Evolutionary conservation across 202 grass and related monocot species (phyloP), one percentile per base, ranked within the genome.

Genomic region (Saccharum hybrid): DNA sequence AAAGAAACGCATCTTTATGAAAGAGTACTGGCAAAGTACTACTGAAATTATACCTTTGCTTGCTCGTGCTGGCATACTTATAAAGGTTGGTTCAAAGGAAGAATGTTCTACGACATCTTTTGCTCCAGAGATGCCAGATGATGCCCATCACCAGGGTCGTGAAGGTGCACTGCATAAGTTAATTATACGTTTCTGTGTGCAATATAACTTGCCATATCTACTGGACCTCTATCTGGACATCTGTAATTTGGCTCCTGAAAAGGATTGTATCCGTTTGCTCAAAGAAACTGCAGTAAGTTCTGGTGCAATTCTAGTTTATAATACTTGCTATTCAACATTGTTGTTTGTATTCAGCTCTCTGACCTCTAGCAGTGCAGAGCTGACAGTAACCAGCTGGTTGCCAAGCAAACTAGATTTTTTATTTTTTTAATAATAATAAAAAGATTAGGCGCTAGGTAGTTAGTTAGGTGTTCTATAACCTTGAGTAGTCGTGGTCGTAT

Each of bases 191-290:
- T 91, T 93, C 77, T 98, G 92, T 87, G 87, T 92, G 72, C 80
- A 87, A 81, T 82, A 95, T 90, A 82, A 95, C 79, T 92, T 86
- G 72, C 91, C 92, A 2, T 86, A 89, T 80, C 87, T 98, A 59
- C 78, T 98, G 76, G 96, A 95, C 75, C 76, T 93, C 81, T 98
- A 98, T 86, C 83, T 95, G 74, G 96, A 98, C 74, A 87, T 90
- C 76, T 85, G 92, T 88, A 89, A 91, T 84, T 88, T 95, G 79
- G 61, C 71, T 69, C 76, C 83, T 51, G 90, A 90, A 81, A 81
- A 90, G 78, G 83, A 85, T 77, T 87, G 85, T 77, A 81, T 90
- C 31, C 68, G 61, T 81, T 79, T 82, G 22, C 78, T 98, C 65
- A 80, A 83, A 83, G 81, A 93, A 79, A 77, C 87, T 1, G 63